These are phyloP conservation scores for Eragrostis nindensis DNA, from an alignment of 176 grass and related monocot genomes.

Conservation along the genomic window DNA sequence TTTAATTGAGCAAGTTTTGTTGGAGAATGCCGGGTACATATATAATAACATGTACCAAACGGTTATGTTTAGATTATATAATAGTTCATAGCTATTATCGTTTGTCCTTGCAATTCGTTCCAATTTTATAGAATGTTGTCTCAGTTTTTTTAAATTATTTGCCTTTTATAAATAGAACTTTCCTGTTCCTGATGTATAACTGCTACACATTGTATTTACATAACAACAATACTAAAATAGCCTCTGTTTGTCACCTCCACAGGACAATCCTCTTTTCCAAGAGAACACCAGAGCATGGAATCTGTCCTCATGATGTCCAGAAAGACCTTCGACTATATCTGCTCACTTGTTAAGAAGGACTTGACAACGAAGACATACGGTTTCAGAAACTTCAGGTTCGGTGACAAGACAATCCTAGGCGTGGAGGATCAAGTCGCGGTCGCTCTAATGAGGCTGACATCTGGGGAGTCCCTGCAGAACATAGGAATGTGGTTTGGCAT, in stretches of 20 bases:
- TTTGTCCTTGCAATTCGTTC: background rate
- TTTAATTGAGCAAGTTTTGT: background rate
- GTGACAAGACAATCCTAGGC: conserved; percentile 56
- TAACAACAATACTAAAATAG: background rate
- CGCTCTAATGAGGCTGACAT: conserved; percentile 79
- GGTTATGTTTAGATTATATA: background rate
- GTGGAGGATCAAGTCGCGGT: conserved; percentile 86
- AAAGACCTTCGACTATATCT: conserved; percentile 68
- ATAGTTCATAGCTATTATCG: background rate
- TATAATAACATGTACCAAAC: background rate
- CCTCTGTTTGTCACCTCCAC: conserved; percentile 14
- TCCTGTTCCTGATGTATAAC: background rate
- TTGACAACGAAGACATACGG: conserved; percentile 54
- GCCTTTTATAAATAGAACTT: background rate
- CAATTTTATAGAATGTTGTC: background rate
- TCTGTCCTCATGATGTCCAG: conserved; percentile 64
- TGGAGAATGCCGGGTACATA: background rate
- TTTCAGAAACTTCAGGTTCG: conserved; percentile 70
- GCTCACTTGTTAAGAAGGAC: conserved; percentile 54
- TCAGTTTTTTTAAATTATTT: conserved; percentile 6
- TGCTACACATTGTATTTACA: background rate
- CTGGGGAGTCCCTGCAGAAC: conserved; percentile 75
- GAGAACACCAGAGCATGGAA: conserved; percentile 46
- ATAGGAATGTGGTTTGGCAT: conserved; percentile 73
- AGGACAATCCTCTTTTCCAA: conserved; percentile 46